Conservation (phyloP, 2,329 filamentous ascomycete species). For the Lasiodiplodia hormozganensis region DNA sequence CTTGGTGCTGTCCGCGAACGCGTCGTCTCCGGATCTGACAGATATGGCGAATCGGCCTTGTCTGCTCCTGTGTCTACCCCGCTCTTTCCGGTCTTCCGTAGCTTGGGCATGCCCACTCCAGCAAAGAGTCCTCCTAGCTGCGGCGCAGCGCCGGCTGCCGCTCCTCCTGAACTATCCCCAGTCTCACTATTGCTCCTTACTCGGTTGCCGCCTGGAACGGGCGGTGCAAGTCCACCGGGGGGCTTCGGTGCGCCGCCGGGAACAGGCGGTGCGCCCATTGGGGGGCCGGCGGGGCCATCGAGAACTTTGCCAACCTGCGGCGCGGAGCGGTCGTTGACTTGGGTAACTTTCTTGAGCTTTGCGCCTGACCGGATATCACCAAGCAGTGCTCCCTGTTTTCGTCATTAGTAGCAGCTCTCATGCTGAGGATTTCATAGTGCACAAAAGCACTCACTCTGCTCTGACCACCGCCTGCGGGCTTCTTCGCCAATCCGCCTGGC, state of each 20-base stretch:
- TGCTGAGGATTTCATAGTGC: not conserved
- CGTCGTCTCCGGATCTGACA: slow-evolving; percentile 77
- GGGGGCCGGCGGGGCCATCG: slow-evolving; percentile 64
- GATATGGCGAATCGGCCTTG: slow-evolving; percentile 73
- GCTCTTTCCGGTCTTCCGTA: slow-evolving; percentile 80
- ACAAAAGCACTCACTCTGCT: slow-evolving; percentile 65
- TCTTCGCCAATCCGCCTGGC: slow-evolving; percentile 65
- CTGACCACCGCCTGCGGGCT: slow-evolving; percentile 62
- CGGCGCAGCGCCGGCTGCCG: slow-evolving; percentile 56
- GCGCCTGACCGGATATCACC: slow-evolving; percentile 85
- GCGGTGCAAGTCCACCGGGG: slow-evolving; percentile 73
- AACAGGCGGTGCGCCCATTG: slow-evolving; percentile 82
- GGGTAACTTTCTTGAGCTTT: slow-evolving; percentile 77
- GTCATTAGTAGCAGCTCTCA: slow-evolving; percentile 20
- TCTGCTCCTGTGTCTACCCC: slow-evolving; percentile 58
- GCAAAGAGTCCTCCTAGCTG: slow-evolving; percentile 89
- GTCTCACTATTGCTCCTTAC: slow-evolving; percentile 77
- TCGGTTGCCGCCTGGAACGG: slow-evolving; percentile 68
- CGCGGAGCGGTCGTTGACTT: slow-evolving; percentile 91
- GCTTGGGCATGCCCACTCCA: slow-evolving; percentile 86
- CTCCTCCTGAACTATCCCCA: slow-evolving; percentile 37
- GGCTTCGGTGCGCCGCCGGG: slow-evolving; percentile 64
- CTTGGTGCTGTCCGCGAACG: slow-evolving; percentile 57
- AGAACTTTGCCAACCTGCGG: slow-evolving; percentile 69
- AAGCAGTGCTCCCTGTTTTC: slow-evolving; percentile 77